These are phyloP conservation scores for Crepidotus sp. DNA, from an alignment of 1,284 basidiomycete species.

Conservation along the genomic window DNA sequence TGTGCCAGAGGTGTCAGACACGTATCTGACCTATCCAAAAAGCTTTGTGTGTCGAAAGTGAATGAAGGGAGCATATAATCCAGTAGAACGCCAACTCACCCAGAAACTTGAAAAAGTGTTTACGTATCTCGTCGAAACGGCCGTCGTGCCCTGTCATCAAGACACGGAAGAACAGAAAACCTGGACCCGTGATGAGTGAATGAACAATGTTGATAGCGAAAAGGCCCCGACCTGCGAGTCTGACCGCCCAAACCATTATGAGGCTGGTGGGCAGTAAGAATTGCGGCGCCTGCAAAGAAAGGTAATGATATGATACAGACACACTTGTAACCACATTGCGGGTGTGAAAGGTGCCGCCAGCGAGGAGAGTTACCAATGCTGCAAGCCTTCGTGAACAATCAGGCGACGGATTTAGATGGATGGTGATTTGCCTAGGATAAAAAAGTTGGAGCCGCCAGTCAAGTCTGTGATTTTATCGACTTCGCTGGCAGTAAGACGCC, in stretches of 20 bases:
- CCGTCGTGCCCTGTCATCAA: slow-evolving; percentile 57
- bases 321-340: slow-evolving; percentile 39
- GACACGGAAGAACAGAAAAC: slow-evolving; percentile 60
- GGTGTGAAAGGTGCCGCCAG: slow-evolving; percentile 49
- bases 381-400: not conserved
- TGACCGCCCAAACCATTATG: slow-evolving; percentile 56
- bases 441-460: slow-evolving; percentile 52
- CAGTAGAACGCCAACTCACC: slow-evolving; percentile 34
- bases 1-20: not conserved
- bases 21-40: slow-evolving; percentile 42
- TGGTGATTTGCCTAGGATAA: slow-evolving; percentile 39
- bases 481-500: slow-evolving; percentile 8
- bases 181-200: slow-evolving; percentile 23
- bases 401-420: not conserved
- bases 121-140: slow-evolving; percentile 59
- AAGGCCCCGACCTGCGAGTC: slow-evolving; percentile 39
- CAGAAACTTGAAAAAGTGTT: slow-evolving; percentile 59
- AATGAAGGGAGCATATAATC: not conserved
- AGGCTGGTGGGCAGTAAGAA: slow-evolving; percentile 31
- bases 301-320: not conserved
- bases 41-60: slow-evolving; percentile 23
- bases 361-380: slow-evolving; percentile 47
- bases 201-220: not conserved
- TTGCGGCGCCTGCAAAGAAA: not conserved
- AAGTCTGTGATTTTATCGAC: slow-evolving; percentile 62